A percentile compares a stretch with the other conserved stretches of the same genome.
These are phyloP conservation scores for Hordeum pubiflorum DNA, from an alignment of 202 grass and related monocot genomes.

Conservation along the genomic window DNA sequence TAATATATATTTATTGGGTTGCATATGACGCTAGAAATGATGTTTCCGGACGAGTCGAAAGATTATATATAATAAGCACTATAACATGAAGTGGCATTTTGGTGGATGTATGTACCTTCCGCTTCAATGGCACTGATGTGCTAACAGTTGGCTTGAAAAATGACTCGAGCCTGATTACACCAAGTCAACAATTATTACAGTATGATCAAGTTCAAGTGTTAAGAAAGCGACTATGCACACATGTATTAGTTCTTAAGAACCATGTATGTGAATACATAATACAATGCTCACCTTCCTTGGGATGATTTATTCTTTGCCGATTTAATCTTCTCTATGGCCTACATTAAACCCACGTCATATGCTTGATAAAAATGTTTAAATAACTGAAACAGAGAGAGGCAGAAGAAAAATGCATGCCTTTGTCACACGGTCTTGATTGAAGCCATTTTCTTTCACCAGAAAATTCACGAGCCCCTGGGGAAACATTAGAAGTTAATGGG, in stretches of 20 bases:
- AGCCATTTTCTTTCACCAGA: conserved; percentile 87
- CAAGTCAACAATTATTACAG: not conserved
- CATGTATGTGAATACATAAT: not conserved
- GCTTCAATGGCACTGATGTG: conserved; percentile 51
- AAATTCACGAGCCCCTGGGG: conserved; percentile 67
- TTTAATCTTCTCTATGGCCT: conserved; percentile 99
- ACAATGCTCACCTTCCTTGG: conserved; percentile 66
- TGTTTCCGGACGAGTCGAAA: not conserved
- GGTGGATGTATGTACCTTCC: conserved; percentile 50
- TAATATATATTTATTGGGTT: not conserved
- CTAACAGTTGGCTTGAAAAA: conserved; percentile 71
- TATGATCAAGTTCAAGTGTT: not conserved
- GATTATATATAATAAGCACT: not conserved
- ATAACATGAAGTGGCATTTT: conserved; percentile 12
- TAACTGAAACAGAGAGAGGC: not conserved
- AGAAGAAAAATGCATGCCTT: conserved; percentile 50
- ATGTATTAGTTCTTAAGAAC: not conserved
- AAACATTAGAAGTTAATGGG: not conserved
- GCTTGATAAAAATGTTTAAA: conserved; percentile 19
- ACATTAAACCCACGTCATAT: conserved; percentile 24
- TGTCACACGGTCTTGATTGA: conserved; percentile 82
- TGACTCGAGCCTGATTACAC: conserved; percentile 60
- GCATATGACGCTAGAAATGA: not conserved
- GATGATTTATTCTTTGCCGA: conserved; percentile 88
- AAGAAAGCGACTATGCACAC: not conserved